Percentiles rank a stretch among this genome's conserved stretches.
Evolutionary conservation across 2,329 filamentous ascomycete species (phyloP).

Genomic region (Sphaerulina vaccinii): DNA sequence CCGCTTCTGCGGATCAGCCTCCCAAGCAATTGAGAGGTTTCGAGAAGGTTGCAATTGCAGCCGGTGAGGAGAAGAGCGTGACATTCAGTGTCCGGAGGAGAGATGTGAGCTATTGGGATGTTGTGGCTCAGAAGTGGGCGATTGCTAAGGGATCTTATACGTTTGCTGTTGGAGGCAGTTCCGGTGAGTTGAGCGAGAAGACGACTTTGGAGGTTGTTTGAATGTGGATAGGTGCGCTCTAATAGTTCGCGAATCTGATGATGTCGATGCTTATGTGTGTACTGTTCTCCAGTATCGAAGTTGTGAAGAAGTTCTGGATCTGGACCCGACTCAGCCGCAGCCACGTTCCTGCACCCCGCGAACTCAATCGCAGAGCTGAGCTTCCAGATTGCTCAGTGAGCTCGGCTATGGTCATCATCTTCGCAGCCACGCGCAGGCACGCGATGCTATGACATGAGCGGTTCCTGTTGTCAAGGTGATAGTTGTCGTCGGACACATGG

Average conservation of each 20-base stretch:
- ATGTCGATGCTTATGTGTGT: too few species aligned
- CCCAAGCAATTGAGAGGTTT: slow-evolving; percentile 46
- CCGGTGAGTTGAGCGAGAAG: background rate
- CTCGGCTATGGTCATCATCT: background rate
- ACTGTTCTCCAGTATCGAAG: too few species aligned
- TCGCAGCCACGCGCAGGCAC: background rate
- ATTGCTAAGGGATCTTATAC: background rate
- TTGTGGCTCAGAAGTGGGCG: slow-evolving; percentile 48
- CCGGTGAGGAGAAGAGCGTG: slow-evolving; percentile 23
- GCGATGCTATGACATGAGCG: background rate
- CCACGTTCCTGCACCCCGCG: slow-evolving; percentile 4
- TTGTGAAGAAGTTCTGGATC: too few species aligned
- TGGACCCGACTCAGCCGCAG: too few species aligned
- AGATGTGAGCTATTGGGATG: slow-evolving; percentile 30
- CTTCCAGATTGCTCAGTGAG: background rate
- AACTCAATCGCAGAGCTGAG: background rate
- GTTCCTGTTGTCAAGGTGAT: too few species aligned
- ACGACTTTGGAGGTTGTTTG: too few species aligned
- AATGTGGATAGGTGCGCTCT: too few species aligned
- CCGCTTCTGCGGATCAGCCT: slow-evolving; percentile 48
- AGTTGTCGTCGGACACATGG: too few species aligned
- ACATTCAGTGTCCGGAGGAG: slow-evolving; percentile 25
- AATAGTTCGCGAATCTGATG: too few species aligned
- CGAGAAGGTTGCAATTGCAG: slow-evolving; percentile 38
- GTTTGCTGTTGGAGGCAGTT: background rate